These are phyloP conservation scores for Moesziomyces parantarcticus DNA, from an alignment of 1,284 basidiomycete genomes.

Conservation along the genomic window DNA sequence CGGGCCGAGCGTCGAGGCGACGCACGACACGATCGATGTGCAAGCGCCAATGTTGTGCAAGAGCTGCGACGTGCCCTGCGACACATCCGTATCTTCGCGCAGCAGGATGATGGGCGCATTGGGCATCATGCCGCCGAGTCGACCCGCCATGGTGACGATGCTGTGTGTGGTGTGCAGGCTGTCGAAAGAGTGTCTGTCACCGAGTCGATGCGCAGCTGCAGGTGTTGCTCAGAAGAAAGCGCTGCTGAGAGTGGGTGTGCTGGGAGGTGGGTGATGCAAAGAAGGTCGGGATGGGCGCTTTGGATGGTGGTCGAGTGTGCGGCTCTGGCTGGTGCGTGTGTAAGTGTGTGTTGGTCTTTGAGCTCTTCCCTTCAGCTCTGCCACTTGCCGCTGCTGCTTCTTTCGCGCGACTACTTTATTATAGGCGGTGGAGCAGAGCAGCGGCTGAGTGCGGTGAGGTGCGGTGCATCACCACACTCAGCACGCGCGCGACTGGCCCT, in stretches of 20 bases:
- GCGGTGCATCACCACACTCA: not conserved
- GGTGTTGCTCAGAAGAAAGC: not conserved
- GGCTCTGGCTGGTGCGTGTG: slow-evolving; percentile 1
- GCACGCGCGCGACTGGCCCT: slow-evolving; percentile 6
- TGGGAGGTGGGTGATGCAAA: not conserved
- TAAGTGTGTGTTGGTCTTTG: slow-evolving; percentile 47
- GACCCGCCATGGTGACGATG: slow-evolving; percentile 36
- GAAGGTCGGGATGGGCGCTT: not conserved
- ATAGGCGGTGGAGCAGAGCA: slow-evolving; percentile 10
- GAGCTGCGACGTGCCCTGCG: slow-evolving; percentile 92
- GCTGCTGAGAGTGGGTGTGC: not conserved
- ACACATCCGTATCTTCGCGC: slow-evolving; percentile 88
- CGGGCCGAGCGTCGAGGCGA: slow-evolving; percentile 92
- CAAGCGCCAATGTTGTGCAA: slow-evolving; percentile 85
- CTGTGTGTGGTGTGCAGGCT: not conserved
- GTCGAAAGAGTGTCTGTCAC: not conserved
- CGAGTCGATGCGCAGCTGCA: not conserved
- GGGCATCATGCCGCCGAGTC: slow-evolving; percentile 59
- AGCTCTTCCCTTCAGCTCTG: slow-evolving; percentile 24
- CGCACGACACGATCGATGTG: slow-evolving; percentile 62
- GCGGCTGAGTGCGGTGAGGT: not conserved
- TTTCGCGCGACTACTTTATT: slow-evolving; percentile 41
- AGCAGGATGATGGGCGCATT: slow-evolving; percentile 64
- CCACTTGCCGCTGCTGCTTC: slow-evolving; percentile 9
- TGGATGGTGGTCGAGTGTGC: slow-evolving; percentile 6